Evolutionary conservation across 345 rosid species (phyloP).

Genomic region (Brassica nigra): DNA sequence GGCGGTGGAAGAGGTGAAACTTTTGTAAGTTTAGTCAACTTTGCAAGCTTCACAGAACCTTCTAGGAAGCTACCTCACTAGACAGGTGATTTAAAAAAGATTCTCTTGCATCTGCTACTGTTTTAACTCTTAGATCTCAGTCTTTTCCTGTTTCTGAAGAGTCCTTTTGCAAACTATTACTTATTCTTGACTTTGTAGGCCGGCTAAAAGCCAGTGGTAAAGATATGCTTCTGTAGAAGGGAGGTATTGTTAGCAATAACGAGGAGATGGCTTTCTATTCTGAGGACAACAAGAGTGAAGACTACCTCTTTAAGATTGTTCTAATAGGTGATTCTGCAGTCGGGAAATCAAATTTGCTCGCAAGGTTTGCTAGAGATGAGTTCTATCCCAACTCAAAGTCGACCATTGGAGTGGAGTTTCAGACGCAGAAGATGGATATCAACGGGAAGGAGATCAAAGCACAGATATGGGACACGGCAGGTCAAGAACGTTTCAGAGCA

Average conservation of each 20-base stretch:
- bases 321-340: slow-evolving; percentile 96
- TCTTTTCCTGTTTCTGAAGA: slow-evolving; percentile 48
- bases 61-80: slow-evolving; percentile 38
- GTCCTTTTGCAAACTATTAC: slow-evolving; percentile 41
- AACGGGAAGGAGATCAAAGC: slow-evolving; percentile 93
- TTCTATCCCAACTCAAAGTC: slow-evolving; percentile 94
- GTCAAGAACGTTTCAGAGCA: slow-evolving; percentile 98
- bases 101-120: slow-evolving; percentile 25
- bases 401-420: slow-evolving; percentile 97
- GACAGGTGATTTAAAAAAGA: slow-evolving; percentile 34
- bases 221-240: slow-evolving; percentile 53
- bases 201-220: slow-evolving; percentile 23
- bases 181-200: slow-evolving; percentile 34
- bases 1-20: slow-evolving; percentile 23
- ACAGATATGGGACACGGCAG: slow-evolving; percentile 99
- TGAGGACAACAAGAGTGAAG: slow-evolving; percentile 81
- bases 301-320: slow-evolving; percentile 95
- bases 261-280: slow-evolving; percentile 73
- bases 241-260: slow-evolving; percentile 24
- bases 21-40: slow-evolving; percentile 31
- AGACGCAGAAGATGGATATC: slow-evolving; percentile 92
- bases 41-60: slow-evolving; percentile 23
- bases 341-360: slow-evolving; percentile 94
- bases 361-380: slow-evolving; percentile 95
- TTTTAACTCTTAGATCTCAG: slow-evolving; percentile 37